Conservation (phyloP, 805 yeast species). For the Candida berthetii region DNA sequence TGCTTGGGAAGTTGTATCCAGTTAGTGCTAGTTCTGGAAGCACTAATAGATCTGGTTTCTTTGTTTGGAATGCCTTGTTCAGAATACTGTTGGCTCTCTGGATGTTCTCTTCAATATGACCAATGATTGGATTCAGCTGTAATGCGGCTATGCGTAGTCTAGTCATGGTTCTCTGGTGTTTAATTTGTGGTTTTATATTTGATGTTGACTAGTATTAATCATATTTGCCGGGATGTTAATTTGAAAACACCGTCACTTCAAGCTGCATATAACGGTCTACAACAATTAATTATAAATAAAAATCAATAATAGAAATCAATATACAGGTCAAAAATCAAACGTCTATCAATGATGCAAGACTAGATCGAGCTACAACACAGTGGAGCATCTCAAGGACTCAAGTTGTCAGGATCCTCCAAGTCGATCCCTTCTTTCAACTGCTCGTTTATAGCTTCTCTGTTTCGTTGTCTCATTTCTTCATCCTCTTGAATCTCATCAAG, state of each 20-base stretch:
- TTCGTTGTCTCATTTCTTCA: neutral
- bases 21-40: conserved; percentile 83
- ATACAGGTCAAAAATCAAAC: too few relatives aligned
- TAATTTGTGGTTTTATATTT: neutral
- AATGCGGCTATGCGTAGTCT: conserved; percentile 55
- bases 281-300: too few relatives aligned
- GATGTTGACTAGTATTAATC: neutral
- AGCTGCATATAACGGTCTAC: too few relatives aligned
- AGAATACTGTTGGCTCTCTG: conserved; percentile 32
- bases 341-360: too few relatives aligned
- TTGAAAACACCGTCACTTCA: too few relatives aligned
- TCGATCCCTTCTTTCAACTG: too few relatives aligned
- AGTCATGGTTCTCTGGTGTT: conserved; percentile 22
- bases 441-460: neutral
- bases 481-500: neutral
- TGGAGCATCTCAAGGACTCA: too few relatives aligned
- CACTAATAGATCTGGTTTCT: conserved; percentile 57
- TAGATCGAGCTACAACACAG: too few relatives aligned
- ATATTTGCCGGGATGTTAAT: too few relatives aligned
- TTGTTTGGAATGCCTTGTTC: conserved; percentile 14
- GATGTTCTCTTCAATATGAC: conserved; percentile 49
- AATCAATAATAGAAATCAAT: too few relatives aligned
- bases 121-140: conserved; percentile 63
- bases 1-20: conserved; percentile 64
- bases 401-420: too few relatives aligned